These are phyloP conservation scores for Candida chauliodis DNA, from an alignment of 805 yeast species.

Conservation along the genomic window DNA sequence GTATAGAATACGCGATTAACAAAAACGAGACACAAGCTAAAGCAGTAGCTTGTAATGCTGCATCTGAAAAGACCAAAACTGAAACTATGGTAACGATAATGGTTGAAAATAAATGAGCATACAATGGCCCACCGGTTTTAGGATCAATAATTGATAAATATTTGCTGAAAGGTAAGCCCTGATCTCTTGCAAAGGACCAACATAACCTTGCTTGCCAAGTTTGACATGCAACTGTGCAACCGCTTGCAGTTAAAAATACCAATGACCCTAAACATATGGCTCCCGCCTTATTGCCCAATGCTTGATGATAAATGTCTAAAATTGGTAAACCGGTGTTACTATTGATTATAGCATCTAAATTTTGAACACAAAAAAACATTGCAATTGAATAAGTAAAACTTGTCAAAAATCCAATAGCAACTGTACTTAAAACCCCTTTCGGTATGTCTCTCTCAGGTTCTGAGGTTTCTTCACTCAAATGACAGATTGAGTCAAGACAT, in stretches of 20 bases:
- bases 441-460: slow-evolving; percentile 38
- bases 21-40: slow-evolving; percentile 36
- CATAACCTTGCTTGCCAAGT: slow-evolving; percentile 44
- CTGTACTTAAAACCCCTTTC: slow-evolving; percentile 37
- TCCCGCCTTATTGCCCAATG: slow-evolving; percentile 30
- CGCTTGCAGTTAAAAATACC: slow-evolving; percentile 32
- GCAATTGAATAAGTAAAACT: slow-evolving; percentile 37
- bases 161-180: slow-evolving; percentile 41
- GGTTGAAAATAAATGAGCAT: slow-evolving; percentile 37
- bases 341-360: slow-evolving; percentile 27
- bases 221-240: slow-evolving; percentile 38
- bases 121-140: slow-evolving; percentile 35
- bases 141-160: slow-evolving; percentile 35
- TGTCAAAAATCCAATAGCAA: slow-evolving; percentile 37
- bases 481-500: slow-evolving; percentile 41
- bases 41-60: slow-evolving; percentile 38
- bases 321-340: slow-evolving; percentile 37
- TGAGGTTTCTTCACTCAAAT: slow-evolving; percentile 39
- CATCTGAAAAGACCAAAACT: slow-evolving; percentile 31
- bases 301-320: slow-evolving; percentile 39
- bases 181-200: slow-evolving; percentile 43
- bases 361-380: slow-evolving; percentile 36
- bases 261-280: slow-evolving; percentile 35
- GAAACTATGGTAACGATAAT: slow-evolving; percentile 21
- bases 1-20: slow-evolving; percentile 33